phyloP scores from a whole-genome alignment of 352 stramenopile genomes.

The Hyphochytrium catenoides region DNA sequence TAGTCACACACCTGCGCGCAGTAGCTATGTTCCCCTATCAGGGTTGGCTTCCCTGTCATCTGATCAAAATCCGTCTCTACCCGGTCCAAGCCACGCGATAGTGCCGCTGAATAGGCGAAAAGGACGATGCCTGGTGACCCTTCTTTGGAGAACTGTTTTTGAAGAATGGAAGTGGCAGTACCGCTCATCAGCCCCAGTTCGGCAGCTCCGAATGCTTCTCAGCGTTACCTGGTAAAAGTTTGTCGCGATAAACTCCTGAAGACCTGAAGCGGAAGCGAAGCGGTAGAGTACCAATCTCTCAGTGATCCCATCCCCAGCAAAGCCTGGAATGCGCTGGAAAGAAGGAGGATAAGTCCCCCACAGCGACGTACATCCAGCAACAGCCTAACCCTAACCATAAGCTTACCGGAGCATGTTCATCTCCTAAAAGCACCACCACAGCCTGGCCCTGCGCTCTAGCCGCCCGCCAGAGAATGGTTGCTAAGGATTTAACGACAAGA shows the following conservation, averaged over 20 bases:
- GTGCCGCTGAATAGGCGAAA: conserved; percentile 30
- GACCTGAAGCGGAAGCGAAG: not conserved
- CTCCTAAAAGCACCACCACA: not conserved
- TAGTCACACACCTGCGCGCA: conserved; percentile 30
- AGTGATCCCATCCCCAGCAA: not conserved
- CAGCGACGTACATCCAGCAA: not conserved
- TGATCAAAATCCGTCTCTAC: conserved; percentile 62
- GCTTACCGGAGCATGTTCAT: not conserved
- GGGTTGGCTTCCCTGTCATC: conserved; percentile 11
- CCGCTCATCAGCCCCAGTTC: conserved; percentile 11
- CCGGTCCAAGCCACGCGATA: conserved; percentile 24
- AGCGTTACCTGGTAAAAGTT: conserved; percentile 9
- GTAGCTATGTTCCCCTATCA: conserved; percentile 64
- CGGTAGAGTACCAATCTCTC: not conserved
- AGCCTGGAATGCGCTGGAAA: not conserved
- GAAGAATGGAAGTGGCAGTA: conserved; percentile 13
- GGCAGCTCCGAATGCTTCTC: conserved; percentile 13
- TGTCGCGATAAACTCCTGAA: conserved; percentile 1
- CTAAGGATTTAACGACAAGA: not conserved
- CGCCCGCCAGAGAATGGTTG: not conserved
- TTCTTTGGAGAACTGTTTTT: conserved; percentile 22
- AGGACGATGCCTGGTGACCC: conserved; percentile 44
- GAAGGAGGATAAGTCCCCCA: not conserved
- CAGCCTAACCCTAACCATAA: not conserved
- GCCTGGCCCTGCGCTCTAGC: not conserved